Conservation (phyloP, 768 basidiomycete species). For the Russula griseocarnosa region DNA sequence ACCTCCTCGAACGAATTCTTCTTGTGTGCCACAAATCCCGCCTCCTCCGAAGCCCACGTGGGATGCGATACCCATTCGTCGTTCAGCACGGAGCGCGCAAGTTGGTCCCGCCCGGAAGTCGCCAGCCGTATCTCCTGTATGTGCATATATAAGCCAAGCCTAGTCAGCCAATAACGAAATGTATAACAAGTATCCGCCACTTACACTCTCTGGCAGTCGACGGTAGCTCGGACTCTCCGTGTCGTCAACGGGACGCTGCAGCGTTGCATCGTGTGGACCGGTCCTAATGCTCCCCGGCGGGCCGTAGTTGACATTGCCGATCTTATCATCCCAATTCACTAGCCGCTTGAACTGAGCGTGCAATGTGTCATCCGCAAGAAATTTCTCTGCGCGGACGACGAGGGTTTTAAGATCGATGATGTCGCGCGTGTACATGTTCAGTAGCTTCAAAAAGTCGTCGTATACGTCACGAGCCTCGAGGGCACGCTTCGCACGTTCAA, state of each 20-base stretch:
- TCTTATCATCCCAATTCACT: slow-evolving; percentile 71
- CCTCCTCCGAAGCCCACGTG: slow-evolving; percentile 95
- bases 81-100: slow-evolving; percentile 94
- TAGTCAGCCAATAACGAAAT: slow-evolving; percentile 16
- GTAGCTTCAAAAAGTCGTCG: slow-evolving; percentile 92
- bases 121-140: slow-evolving; percentile 79
- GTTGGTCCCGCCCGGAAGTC: slow-evolving; percentile 91
- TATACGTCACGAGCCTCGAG: slow-evolving; percentile 73
- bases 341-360: slow-evolving; percentile 82
- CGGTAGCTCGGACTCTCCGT: slow-evolving; percentile 94
- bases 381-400: slow-evolving; percentile 72
- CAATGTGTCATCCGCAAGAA: slow-evolving; percentile 79
- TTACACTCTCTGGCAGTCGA: slow-evolving; percentile 78
- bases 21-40: slow-evolving; percentile 91
- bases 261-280: slow-evolving; percentile 69
- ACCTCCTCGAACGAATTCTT: slow-evolving; percentile 97
- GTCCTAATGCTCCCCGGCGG: slow-evolving; percentile 77
- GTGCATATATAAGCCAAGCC: not conserved
- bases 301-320: slow-evolving; percentile 57
- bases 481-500: slow-evolving; percentile 84
- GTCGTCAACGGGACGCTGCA: slow-evolving; percentile 75
- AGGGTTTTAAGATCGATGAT: slow-evolving; percentile 84
- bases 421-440: slow-evolving; percentile 87
- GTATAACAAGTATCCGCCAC: slow-evolving; percentile 35
- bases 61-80: slow-evolving; percentile 99